Evolutionary conservation across 2,329 filamentous ascomycete genomes (phyloP), one percentile per base, ranked within the genome.

Genomic region (Sphaerulina musiva): DNA sequence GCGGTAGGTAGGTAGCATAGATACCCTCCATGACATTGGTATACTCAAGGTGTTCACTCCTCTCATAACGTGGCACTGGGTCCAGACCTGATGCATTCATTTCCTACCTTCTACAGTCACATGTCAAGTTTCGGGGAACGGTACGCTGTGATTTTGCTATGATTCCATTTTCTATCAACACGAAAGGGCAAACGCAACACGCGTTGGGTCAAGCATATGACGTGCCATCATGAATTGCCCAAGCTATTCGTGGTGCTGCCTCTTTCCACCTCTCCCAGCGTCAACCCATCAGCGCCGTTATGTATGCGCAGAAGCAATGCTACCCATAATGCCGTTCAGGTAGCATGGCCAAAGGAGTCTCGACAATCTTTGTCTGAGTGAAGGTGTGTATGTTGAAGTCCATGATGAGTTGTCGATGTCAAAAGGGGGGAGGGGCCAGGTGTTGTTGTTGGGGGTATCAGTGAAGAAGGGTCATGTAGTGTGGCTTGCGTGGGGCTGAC

Each of bases 391-490:
- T 54, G 55, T 57, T 46, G 55, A 57, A 52, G 55, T 50, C 51
- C 55, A 54, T 55, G 51, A 55, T 52, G 54, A 47, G 51, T 58
- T 56, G 56, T 61, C 38, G 54, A 57, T 57, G 61, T 62, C 61
- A 57, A 63, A 63, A 29, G 4, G 26, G 58, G 61, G 59, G 56
- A 59, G 61, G 59, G 56, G 58, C 54, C 59, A 60, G 20, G 20
- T 2, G 53, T 52, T 48, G 26, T 48, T 26, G 45, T 52, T n/a
- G 38, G 53, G 47, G 52, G 55, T 57, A 57, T 57, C 55, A 42
- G 55, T 53, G 43, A 49, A 54, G 49, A 53, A 48, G 40, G 51
- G n/a, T 51, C 45, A 53, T 45, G 46, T 32, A 42, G 42, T 46
- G 58, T 12, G 48, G 52, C 36, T 50, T 40, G 40, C 46, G 39